Evolutionary conservation across 2,329 filamentous ascomycete species (phyloP), one percentile per base, ranked within the genome.

Genomic region (Tolypocladium guangdongense): DNA sequence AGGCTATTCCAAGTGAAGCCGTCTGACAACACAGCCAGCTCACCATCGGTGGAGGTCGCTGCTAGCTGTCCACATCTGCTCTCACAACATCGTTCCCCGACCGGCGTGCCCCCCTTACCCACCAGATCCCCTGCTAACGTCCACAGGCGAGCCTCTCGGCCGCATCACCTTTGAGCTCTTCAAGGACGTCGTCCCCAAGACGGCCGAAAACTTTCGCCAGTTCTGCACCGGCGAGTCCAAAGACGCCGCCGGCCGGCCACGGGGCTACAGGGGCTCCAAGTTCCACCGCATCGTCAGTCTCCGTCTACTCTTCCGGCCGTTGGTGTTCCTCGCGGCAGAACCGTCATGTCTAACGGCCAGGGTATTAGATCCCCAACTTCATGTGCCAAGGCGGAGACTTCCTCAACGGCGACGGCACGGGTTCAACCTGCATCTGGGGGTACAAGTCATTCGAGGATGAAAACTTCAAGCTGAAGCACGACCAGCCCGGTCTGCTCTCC

Each of bases 301-400:
- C 10, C 43, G 24, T 46, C 32, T 39, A 12, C n/a, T 37, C 53
- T 22, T 37, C 30, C 37, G n/a, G 27, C 18, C n/a, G 32, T 54
- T 30, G 35, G 33, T 37, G 51, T 20, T 52, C 11, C 33, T 27
- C 27, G 27, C 27, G 27, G 27, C 3, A 27, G 27, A 27, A 3
- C 33, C 36, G 18, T 36, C 14, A 41, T 49, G 24, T 45, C 53
- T 62, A 39, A 56, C 32, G 22, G 5, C 16, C n/a, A 18, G 4
- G 18, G 2, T 24, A 18, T 18, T 18, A 95, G 89, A 96, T 96
- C 68, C 88, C 88, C 72, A 87, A 88, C 64, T 96, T 97, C 74
- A 97, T 97, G 92, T 88, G 93, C 64, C 93, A 99, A 70, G 92
- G 92, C 47, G 93, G 93, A 52, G 93, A 99, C 70, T 97, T 97